Conservation (phyloP, 2,329 filamentous ascomycete species). For the Sphaerulina populicola region DNA sequence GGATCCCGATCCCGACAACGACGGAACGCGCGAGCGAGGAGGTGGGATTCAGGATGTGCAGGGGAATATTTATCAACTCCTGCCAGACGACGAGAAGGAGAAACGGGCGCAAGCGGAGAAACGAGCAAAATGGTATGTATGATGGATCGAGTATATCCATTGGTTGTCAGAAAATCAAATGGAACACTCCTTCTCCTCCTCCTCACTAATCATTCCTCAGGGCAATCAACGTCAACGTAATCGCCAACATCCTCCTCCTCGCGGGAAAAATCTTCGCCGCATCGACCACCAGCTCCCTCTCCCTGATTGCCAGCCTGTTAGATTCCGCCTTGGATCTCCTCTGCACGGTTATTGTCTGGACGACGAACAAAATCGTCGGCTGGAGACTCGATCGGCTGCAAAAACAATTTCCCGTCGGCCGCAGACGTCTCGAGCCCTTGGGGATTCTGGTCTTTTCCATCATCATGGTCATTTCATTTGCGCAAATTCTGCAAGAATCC, state of each 20-base stretch:
- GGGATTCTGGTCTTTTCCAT: constrained; percentile 57
- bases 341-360: constrained; percentile 54
- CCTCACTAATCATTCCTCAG: not conserved
- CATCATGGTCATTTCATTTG: constrained; percentile 56
- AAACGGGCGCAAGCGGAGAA: constrained; percentile 41
- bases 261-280: constrained; percentile 50
- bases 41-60: constrained; percentile 44
- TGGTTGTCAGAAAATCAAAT: no score
- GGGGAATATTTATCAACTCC: constrained; percentile 47
- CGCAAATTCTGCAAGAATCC: constrained; percentile 55
- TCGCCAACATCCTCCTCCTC: constrained; percentile 52
- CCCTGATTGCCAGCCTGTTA: constrained; percentile 53
- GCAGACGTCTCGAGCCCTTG: constrained; percentile 51
- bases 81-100: constrained; percentile 49
- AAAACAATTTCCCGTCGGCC: constrained; percentile 51
- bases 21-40: constrained; percentile 47
- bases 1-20: constrained; percentile 50
- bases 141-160: not conserved
- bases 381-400: constrained; percentile 48
- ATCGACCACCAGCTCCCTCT: constrained; percentile 50
- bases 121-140: constrained; percentile 41
- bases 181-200: no score
- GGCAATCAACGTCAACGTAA: constrained; percentile 53
- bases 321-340: constrained; percentile 55
- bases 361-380: constrained; percentile 50